Percentiles rank a stretch among this genome's conserved stretches.
These are phyloP conservation scores for Triticum turgidum DNA, from an alignment of 176 grass and related monocot genomes.

Conservation along the genomic window DNA sequence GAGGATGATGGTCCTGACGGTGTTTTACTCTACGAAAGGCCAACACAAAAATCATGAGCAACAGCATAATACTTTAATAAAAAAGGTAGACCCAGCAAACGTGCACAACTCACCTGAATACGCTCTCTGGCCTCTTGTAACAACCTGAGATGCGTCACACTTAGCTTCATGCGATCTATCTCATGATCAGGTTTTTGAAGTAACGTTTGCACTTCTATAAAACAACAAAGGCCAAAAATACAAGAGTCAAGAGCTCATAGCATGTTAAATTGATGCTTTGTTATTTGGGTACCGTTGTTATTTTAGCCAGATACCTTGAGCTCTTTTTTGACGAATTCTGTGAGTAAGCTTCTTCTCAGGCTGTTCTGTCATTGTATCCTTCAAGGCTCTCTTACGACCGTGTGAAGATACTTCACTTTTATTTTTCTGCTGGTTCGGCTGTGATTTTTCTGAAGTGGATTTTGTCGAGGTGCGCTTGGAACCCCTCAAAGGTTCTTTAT, in stretches of 20 bases:
- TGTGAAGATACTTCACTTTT: slow-evolving; percentile 32
- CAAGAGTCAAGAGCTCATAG: slow-evolving; percentile 21
- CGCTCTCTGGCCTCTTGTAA: slow-evolving; percentile 55
- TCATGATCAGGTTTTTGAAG: slow-evolving; percentile 47
- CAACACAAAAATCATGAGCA: slow-evolving; percentile 31
- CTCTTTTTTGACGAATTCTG: slow-evolving; percentile 54
- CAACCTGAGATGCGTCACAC: slow-evolving; percentile 56
- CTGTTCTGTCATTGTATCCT: slow-evolving; percentile 28
- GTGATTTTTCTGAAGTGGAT: slow-evolving; percentile 21
- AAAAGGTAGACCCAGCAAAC: slow-evolving; percentile 18
- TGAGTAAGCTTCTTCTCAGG: slow-evolving; percentile 60
- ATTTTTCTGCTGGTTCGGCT: slow-evolving; percentile 36
- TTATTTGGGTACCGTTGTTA: not conserved
- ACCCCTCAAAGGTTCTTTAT: slow-evolving; percentile 3
- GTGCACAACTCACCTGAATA: slow-evolving; percentile 33
- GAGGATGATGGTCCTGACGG: slow-evolving; percentile 36
- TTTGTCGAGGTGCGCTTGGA: slow-evolving; percentile 25
- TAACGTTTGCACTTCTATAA: slow-evolving; percentile 56
- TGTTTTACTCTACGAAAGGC: slow-evolving; percentile 48
- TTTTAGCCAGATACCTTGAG: slow-evolving; percentile 50
- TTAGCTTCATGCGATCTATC: slow-evolving; percentile 62
- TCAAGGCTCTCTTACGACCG: slow-evolving; percentile 34
- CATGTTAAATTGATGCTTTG: slow-evolving; percentile 7
- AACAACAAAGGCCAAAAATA: slow-evolving; percentile 21
- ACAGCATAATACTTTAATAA: slow-evolving; percentile 3